Conservation (phyloP, 805 yeast genomes). For the Ogataea pignaliae region DNA sequence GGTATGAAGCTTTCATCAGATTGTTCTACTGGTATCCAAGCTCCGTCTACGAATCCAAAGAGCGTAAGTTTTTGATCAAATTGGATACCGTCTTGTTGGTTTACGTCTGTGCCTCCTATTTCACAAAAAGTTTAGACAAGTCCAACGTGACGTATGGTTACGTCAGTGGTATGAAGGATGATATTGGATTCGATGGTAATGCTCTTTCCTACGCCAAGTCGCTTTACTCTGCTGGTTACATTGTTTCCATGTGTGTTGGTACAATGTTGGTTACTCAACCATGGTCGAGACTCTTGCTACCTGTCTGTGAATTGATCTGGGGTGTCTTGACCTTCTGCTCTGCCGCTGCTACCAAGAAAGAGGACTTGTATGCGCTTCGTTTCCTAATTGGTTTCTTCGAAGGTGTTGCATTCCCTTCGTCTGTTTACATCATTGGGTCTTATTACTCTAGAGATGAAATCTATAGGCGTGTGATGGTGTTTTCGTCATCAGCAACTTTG, state of each 20-base stretch:
- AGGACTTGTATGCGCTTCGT: slow-evolving; percentile 38
- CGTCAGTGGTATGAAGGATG: slow-evolving; percentile 58
- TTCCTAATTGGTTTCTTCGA: slow-evolving; percentile 42
- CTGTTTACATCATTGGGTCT: slow-evolving; percentile 35
- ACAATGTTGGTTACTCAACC: slow-evolving; percentile 20
- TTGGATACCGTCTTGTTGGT: slow-evolving; percentile 50
- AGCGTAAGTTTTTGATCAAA: slow-evolving; percentile 43
- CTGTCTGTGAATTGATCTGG: slow-evolving; percentile 27
- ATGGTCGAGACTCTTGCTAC: slow-evolving; percentile 22
- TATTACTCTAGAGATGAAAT: slow-evolving; percentile 43
- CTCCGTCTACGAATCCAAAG: slow-evolving; percentile 18
- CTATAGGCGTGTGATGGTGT: slow-evolving; percentile 37
- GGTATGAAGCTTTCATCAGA: slow-evolving; percentile 56
- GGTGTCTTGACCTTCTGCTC: slow-evolving; percentile 25
- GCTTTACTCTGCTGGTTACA: slow-evolving; percentile 34
- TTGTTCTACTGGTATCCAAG: slow-evolving; percentile 41
- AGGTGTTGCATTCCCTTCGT: slow-evolving; percentile 38
- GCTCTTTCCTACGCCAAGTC: slow-evolving; percentile 29
- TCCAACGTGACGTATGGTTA: slow-evolving; percentile 62
- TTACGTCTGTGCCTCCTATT: slow-evolving; percentile 49
- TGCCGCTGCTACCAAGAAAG: slow-evolving; percentile 21
- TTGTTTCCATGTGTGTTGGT: slow-evolving; percentile 23
- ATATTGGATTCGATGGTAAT: slow-evolving; percentile 52
- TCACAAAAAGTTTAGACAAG: slow-evolving; percentile 65
- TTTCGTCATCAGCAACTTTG: slow-evolving; percentile 35